Evolutionary conservation across 257 asterid species (phyloP), one percentile per base, ranked within the genome.

Genomic region (Salvia miltiorrhiza): DNA sequence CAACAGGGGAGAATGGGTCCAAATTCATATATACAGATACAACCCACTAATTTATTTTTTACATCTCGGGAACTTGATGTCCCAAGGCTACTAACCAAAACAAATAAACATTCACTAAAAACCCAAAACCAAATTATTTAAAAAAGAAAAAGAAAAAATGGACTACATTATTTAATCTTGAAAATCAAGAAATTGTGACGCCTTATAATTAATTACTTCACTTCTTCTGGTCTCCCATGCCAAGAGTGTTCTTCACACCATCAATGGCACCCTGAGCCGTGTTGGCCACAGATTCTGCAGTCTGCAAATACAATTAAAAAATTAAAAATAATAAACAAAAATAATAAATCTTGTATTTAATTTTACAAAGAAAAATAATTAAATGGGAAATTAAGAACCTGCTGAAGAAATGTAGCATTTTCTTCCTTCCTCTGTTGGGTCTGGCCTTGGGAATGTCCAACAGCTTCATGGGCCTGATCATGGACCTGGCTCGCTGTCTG

Each of bases 231-330:
- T 86, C 86, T 21, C 91, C 81, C 76, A 89, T 76, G 72, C 96
- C 96, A 47, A 89, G 85, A 54, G 87, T 89, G 81, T 83, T 87
- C 80, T 83, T 89, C 72, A 85, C 80, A 2, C 96, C 94, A 67
- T 89, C 96, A 37, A 87, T 67, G 0, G 90, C 92, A 12, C 88
- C 94, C 56, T 89, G 92, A 69, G 92, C 92, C 83, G 85, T 83
- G 77, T 73, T 54, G 40, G 59, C 82, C 77, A 85, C 26, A 54
- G 83, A 82, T 49, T 85, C 94, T 53, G 88, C 90, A 0, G 88
- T 87, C 94, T 88, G 43, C 32, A 71, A 32, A 28, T 2, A 45
- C 5, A 49, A 65, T 5, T 1, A 2, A 48, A 48, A 23, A 21
- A 40, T 37, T 1, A 1, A 5, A 35, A 5, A 7, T 7, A 12